Evolutionary conservation across 257 asterid species (phyloP), one percentile per base, ranked within the genome.

Genomic region (Vinca minor): DNA sequence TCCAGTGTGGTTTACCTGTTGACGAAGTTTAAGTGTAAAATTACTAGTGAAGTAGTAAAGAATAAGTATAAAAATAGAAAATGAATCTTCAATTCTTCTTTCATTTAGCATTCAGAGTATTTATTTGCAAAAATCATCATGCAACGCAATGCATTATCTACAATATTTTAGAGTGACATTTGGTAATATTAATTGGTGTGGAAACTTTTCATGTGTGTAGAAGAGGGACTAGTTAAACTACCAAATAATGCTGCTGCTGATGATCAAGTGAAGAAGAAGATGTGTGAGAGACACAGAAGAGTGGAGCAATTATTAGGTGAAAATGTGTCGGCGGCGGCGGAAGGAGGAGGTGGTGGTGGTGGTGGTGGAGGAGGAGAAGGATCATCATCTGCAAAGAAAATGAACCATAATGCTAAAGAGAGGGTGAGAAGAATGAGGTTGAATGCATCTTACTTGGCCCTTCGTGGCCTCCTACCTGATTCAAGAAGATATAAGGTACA

Each of bases 331-430:
- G 52, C 9, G 5, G 60, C 12, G 28, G 65, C 2, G 13, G 58
- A 2, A 39, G n/a, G n/a, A n/a, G n/a, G n/a, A n/a, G n/a, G n/a
- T n/a, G n/a, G n/a, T n/a, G n/a, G n/a, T n/a, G n/a, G n/a, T n/a
- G n/a, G n/a, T n/a, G 73, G 31, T 60, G 68, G 8, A 4, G 79
- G 52, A 38, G 36, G 39, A 35, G 39, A 49, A 55, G 70, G 69
- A 11, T 49, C 55, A 6, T 62, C 78, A 21, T 45, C 21, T 50
- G 25, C 72, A 0, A 78, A 81, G 73, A 81, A 78, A 64, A 67
- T 65, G 50, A 63, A 81, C 45, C 87, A 81, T 26, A 81, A 81
- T 23, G 87, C 80, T 0, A 78, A 69, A 73, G 87, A 81, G 79
- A 78, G 82, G 23, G 66, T 73, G 4, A 71, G 84, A 47, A 66